Evolutionary conservation across 75 land plant genomes (phyloP), one percentile per base, ranked within the genome.

Genomic region (Azolla pinnata): DNA sequence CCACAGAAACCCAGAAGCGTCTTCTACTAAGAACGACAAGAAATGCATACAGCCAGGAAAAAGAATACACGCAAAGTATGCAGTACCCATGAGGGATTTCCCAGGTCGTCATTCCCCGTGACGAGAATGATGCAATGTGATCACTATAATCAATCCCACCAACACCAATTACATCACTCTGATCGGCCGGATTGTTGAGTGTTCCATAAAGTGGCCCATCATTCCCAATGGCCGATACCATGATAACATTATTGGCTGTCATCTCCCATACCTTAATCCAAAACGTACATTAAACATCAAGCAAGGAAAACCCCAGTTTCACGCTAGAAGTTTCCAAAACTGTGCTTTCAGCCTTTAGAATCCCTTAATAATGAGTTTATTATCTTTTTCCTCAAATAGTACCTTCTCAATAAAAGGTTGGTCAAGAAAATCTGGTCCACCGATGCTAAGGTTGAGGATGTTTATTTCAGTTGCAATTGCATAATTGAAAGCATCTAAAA

Each of bases 91-190:
- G 98, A 45, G 98, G 98, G 69, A 93, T 65, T 57, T 93, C 98
- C 98, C 98, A 93, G 62, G 98, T 93, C 66, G 85, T 93, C 98
- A 93, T 93, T 54, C 98, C 98, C 60, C 98, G 95, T 40, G 98
- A 93, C 2, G 98, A 93, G 50, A 93, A 93, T 32, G 95, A 85
- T 12, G 98, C 93, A 62, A 93, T 88, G 45, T 93, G 96, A 67
- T 93, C 83, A 72, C 38, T 81, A 63, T 88, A 88, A 69, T 93
- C 98, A 57, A 93, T 93, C 24, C 98, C 98, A 54, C 98, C 98
- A 69, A 93, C 96, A 45, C 98, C 98, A 77, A 93, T 93, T 17
- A 93, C 96, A 79, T 93, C 98, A 74, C 85, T 93, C 53, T 93
- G 98, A 42, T 93, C 98, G 23, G 98, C 98, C 42, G 98, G 98